Base-by-base conservation (phyloP, 805 yeast genomes). In the Saccharomyces jurei region DNA sequence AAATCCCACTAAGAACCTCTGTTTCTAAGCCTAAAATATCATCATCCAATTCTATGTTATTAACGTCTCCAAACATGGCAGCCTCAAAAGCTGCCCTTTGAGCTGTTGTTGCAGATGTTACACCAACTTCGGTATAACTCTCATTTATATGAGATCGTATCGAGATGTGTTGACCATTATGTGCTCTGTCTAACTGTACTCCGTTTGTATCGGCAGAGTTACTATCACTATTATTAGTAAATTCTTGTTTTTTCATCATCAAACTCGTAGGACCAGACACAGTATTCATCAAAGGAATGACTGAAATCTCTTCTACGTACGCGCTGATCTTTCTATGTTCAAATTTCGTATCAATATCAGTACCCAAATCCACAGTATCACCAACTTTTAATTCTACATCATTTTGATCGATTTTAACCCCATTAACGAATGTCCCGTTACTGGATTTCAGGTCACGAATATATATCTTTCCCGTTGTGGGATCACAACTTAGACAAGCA, bases 371-470 rank as follows among this genome's bases (percentile, higher is more conserved):
- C n/a, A 94, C 78, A n/a, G 81, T 76, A 70, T 94, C 99, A 27
- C 88, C 91, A n/a, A 83, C 76, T 54, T 82, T 77, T 50, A 94
- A 71, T 60, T 84, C 88, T 22, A 80, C 81, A 48, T 82, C 86
- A 52, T 64, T 62, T 10, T 74, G 71, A 54, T 77, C 77, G 10
- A 94, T 77, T 58, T 90, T 83, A 46, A 72, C 76, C 32, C 84
- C 88, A 68, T 94, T 94, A 50, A 94, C 81, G 68, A 86, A 95
- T 0, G 99, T 92, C 9, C 99, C 99, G 70, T 94, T 94, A 26
- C 96, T 87, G 2, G 96, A 86, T 54, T 90, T 89, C 64, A 90
- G 78, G 72, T 94, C 99, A 60, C 84, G 82, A 27, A 94, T 78
- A 77, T 78, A 89, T 22, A 95, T 77, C 56, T 78, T 79, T 4